These are phyloP conservation scores for Tympanopsis confertula DNA, from an alignment of 2,329 filamentous ascomycete genomes.

Conservation along the genomic window DNA sequence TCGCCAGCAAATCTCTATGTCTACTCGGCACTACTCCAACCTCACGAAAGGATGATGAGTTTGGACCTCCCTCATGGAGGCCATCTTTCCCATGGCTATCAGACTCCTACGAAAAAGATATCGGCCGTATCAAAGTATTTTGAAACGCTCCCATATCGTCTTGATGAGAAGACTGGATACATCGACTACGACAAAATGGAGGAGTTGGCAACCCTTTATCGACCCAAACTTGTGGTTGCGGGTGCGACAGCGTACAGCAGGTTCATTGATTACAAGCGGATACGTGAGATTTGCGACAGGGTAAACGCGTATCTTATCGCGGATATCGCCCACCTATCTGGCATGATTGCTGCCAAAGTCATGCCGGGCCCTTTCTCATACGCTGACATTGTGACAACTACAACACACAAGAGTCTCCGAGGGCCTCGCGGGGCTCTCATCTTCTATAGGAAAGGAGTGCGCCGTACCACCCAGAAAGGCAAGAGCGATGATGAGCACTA, in stretches of 20 bases:
- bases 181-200: slow-evolving; percentile 94
- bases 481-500: slow-evolving; percentile 70
- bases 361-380: slow-evolving; percentile 80
- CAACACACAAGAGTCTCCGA: slow-evolving; percentile 92
- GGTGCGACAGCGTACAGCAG: slow-evolving; percentile 94
- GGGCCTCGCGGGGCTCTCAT: slow-evolving; percentile 95
- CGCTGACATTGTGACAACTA: slow-evolving; percentile 93
- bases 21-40: slow-evolving; percentile 84
- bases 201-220: slow-evolving; percentile 75
- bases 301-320: slow-evolving; percentile 83
- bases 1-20: slow-evolving; percentile 68
- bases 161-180: slow-evolving; percentile 78
- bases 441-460: slow-evolving; percentile 90
- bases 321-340: slow-evolving; percentile 96
- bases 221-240: slow-evolving; percentile 89
- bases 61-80: slow-evolving; percentile 93
- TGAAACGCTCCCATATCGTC: slow-evolving; percentile 88
- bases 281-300: slow-evolving; percentile 85
- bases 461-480: slow-evolving; percentile 71
- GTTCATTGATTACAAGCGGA: slow-evolving; percentile 85
- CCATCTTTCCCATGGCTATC: slow-evolving; percentile 92
- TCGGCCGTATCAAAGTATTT: slow-evolving; percentile 99
- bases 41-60: slow-evolving; percentile 93
- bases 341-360: slow-evolving; percentile 82
- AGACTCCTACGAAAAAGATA: slow-evolving; percentile 87